Conservation (phyloP, 345 rosid genomes). For the Pugionium dolabratum region DNA sequence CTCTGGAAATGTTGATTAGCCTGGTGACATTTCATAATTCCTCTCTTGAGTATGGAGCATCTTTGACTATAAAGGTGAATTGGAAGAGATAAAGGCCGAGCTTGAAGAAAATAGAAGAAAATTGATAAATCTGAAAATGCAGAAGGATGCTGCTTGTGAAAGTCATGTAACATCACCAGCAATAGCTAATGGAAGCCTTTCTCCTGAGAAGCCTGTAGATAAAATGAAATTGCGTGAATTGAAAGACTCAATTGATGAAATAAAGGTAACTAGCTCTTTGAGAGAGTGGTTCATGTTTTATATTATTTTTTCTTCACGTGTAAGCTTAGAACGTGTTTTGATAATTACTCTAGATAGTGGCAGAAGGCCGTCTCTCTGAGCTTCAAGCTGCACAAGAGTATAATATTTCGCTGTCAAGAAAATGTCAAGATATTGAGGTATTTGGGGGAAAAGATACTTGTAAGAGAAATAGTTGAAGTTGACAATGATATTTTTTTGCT, state of each 20-base stretch:
- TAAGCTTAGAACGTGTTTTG: conserved; percentile 34
- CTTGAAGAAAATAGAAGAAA: conserved; percentile 94
- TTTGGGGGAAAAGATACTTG: conserved; percentile 15
- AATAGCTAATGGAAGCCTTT: conserved; percentile 65
- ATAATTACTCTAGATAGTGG: conserved; percentile 61
- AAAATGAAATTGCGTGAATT: conserved; percentile 65
- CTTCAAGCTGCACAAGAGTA: conserved; percentile 72
- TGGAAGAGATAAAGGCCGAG: conserved; percentile 84
- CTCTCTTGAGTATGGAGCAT: conserved; percentile 27
- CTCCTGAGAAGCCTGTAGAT: conserved; percentile 80
- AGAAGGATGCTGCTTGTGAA: conserved; percentile 75
- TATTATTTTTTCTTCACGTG: conserved; percentile 1
- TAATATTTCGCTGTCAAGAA: conserved; percentile 63
- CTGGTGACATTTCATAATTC: conserved; percentile 26
- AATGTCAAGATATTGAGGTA: conserved; percentile 81
- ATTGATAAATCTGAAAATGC: conserved; percentile 74
- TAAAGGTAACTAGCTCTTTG: conserved; percentile 50
- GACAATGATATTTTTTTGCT: conserved; percentile 24
- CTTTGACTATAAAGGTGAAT: conserved; percentile 57
- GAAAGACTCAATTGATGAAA: conserved; percentile 77
- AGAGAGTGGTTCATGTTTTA: not conserved
- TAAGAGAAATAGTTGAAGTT: conserved; percentile 22
- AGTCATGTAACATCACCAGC: conserved; percentile 50
- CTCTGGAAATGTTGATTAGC: not conserved
- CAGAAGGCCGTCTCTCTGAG: conserved; percentile 80